A percentile compares a stretch with the other conserved stretches of the same genome.
These are phyloP conservation scores for Globisporangium ultimum DNA, from an alignment of 352 stramenopile genomes.

Conservation along the genomic window DNA sequence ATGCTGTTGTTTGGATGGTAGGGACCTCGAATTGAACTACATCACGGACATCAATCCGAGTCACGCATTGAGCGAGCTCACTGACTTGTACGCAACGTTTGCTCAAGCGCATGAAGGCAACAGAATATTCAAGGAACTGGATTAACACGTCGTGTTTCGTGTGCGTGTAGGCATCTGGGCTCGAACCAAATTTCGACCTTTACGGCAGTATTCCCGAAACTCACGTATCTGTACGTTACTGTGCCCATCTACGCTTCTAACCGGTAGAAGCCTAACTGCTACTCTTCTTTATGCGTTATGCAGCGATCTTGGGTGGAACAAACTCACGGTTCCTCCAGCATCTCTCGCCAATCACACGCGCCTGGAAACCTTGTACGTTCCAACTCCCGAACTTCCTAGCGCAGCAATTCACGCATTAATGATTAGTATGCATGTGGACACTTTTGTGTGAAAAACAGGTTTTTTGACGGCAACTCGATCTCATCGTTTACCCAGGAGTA, in stretches of 20 bases:
- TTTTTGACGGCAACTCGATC: neutral
- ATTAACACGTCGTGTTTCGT: neutral
- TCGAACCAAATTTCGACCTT: constrained; percentile 1
- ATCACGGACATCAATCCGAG: neutral
- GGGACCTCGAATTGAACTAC: neutral
- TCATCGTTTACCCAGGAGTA: neutral
- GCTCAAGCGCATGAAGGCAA: neutral
- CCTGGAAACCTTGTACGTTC: constrained; percentile 4
- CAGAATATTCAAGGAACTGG: neutral
- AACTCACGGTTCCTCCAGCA: neutral
- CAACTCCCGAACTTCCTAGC: neutral
- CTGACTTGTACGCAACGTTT: neutral
- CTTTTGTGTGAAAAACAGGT: too few relatives aligned
- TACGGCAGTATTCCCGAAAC: constrained; percentile 1
- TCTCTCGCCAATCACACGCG: neutral
- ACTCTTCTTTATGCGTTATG: neutral
- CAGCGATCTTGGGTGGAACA: constrained; percentile 4
- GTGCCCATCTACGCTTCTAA: neutral
- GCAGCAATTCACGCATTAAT: neutral
- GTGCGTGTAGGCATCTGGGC: neutral
- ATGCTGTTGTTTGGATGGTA: neutral
- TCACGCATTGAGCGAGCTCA: neutral
- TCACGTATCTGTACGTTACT: neutral
- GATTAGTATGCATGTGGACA: too few relatives aligned
- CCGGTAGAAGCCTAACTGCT: too few relatives aligned